Base-by-base conservation (phyloP, 305 asterid genomes). In the Rubia balearica region DNA sequence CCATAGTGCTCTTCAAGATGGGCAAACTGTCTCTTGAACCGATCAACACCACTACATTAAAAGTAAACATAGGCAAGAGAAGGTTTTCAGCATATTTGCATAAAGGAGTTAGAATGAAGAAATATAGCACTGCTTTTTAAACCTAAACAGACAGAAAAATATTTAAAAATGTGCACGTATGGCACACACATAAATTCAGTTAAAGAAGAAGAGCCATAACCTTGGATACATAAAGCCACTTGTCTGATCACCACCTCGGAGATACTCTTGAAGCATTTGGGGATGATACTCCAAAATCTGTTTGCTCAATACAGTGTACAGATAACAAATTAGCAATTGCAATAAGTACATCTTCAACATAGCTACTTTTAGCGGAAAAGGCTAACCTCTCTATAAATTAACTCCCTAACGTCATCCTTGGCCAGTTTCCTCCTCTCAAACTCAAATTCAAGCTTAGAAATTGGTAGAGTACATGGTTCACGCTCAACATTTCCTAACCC, bases 191-290 rank as follows among this genome's bases (percentile, higher is more conserved):
- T 21, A 62, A 11, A 62, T 11, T 48, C 17, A 40, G 8, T 62
- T n/a, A 71, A 71, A 7, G 62, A 67, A 71, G n/a, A 78, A 75
- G 19, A 14, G 73, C 79, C 30, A 75, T 81, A 70, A 94, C 98
- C 99, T 94, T 78, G 98, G 98, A 86, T 94, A 91, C 98, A 94
- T 89, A 81, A 94, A 94, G 81, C 96, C 90, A 73, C 95, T 89
- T 56, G 91, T 89, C 78, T 84, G 96, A 41, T 91, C 97, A 74
- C 96, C 96, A 73, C 96, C 95, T 17, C 79, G 85, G 42, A 91
- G 85, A 85, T 88, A 86, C 81, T 94, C 97, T 79, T 94, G 77
- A 74, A 94, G 96, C 96, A 94, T 88, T 85, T 94, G 89, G 48
- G 98, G 97, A 70, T 91, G 97, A 74, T 94, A 94, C 91, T 94